phyloP scores from a whole-genome alignment of 805 yeast genomes.

The Ascoidea asiatica region DNA sequence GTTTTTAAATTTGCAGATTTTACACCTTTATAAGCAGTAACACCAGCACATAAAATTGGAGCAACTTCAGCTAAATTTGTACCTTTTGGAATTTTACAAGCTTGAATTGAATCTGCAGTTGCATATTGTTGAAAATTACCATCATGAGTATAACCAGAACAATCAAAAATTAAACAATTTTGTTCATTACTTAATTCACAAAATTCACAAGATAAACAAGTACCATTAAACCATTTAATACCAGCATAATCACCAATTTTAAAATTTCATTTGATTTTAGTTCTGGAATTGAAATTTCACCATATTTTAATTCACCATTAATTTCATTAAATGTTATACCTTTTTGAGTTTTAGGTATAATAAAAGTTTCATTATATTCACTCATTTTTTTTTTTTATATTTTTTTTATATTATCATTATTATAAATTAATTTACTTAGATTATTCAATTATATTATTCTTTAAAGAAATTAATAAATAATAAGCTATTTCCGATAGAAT shows the following conservation, averaged over 20 bases:
- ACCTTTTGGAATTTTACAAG: conserved; percentile 63
- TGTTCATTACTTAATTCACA: conserved; percentile 41
- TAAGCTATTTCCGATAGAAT: no score
- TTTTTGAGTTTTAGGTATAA: no score
- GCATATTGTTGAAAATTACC: conserved; percentile 85
- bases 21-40: conserved; percentile 48
- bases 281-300: no score
- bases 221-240: conserved; percentile 49
- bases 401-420: no score
- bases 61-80: conserved; percentile 62
- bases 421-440: no score
- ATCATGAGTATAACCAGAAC: conserved; percentile 43
- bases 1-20: conserved; percentile 33
- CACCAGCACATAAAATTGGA: conserved; percentile 49
- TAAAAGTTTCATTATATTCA: no score
- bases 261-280: no score
- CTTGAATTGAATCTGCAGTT: conserved; percentile 76
- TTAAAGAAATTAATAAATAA: no score
- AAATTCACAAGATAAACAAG: conserved; percentile 45
- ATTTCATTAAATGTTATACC: no score
- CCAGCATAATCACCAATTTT: conserved; percentile 50
- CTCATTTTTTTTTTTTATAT: no score
- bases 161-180: conserved; percentile 39
- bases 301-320: no score
- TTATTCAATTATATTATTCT: no score